Evolutionary conservation across 345 rosid species (phyloP), one percentile per base, ranked within the genome.

Genomic region (Mallotus nudiflorus): DNA sequence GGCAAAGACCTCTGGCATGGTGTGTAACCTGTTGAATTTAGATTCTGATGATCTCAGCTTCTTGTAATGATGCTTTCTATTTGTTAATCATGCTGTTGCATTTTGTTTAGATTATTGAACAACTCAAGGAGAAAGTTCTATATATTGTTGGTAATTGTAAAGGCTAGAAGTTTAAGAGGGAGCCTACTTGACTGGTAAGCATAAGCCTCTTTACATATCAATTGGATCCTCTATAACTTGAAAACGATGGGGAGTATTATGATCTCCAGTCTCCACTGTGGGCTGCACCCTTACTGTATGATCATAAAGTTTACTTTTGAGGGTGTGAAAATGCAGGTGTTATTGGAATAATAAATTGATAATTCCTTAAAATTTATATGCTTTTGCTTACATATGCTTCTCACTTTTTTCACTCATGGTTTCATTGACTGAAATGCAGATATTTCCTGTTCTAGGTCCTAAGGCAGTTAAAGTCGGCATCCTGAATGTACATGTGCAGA

Each of bases 1-100:
- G 99, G 86, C 94, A 71, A 89, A 80, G 77, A 74, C 60, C 76
- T 88, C 97, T 58, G 80, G 62, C 73, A 60, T 57, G 78, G 98
- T 89, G 69, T 18, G 79, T 73, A 67, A 53, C 66, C 12, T 45
- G 44, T 60, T 28, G 18, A 61, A 57, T 56, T 15, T 22, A 6
- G 45, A 70, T 64, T 69, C 5, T 37, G 44, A 58, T 29, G 28
- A 37, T 53, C 73, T 62, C 8, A 65, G 46, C 51, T 66, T 65
- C 27, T 39, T 74, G 15, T 48, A 33, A 27, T 24, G n/a, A 25
- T 61, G 57, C 57, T 22, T 64, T 44, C 70, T 48, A 39, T 6
- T 27, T 40, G 42, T 68, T 57, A 33, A n/a, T 25, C 60, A 24
- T 65, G 39, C 15, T 42, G 39, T 74, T 68, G 70, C 5, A 28